Percentiles rank a stretch among this genome's conserved stretches.
These are phyloP conservation scores for Cardamine occulta DNA, from an alignment of 345 rosid genomes.

Conservation along the genomic window DNA sequence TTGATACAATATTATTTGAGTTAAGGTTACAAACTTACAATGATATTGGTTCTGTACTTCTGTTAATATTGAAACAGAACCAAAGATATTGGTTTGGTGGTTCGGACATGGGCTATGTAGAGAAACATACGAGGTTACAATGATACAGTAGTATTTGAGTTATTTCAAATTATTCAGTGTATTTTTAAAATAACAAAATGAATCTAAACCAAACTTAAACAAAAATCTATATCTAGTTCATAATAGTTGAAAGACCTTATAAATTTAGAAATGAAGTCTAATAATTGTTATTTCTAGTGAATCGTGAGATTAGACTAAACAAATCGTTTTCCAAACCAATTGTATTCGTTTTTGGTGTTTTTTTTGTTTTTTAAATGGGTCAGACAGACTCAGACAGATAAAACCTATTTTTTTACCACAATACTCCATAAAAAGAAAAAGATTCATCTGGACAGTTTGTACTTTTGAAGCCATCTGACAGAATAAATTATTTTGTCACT, in stretches of 20 bases:
- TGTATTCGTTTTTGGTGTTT: neutral
- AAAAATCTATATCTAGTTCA: neutral
- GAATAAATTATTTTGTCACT: constrained; percentile 3
- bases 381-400: neutral
- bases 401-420: neutral
- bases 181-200: neutral
- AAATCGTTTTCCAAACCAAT: neutral
- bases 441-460: constrained; percentile 2
- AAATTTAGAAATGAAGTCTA: neutral
- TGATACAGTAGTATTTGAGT: no score
- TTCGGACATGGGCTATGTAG: no score
- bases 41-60: no score
- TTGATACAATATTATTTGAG: no score
- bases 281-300: neutral
- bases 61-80: no score
- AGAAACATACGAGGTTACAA: no score
- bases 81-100: no score
- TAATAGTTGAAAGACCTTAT: neutral
- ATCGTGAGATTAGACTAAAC: constrained; percentile 8
- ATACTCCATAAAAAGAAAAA: neutral
- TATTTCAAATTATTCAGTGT: neutral
- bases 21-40: no score
- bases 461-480: constrained; percentile 15
- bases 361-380: neutral
- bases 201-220: neutral